These are phyloP conservation scores for Alternaria tenuissima DNA, from an alignment of 2,329 filamentous ascomycete genomes.

Conservation along the genomic window DNA sequence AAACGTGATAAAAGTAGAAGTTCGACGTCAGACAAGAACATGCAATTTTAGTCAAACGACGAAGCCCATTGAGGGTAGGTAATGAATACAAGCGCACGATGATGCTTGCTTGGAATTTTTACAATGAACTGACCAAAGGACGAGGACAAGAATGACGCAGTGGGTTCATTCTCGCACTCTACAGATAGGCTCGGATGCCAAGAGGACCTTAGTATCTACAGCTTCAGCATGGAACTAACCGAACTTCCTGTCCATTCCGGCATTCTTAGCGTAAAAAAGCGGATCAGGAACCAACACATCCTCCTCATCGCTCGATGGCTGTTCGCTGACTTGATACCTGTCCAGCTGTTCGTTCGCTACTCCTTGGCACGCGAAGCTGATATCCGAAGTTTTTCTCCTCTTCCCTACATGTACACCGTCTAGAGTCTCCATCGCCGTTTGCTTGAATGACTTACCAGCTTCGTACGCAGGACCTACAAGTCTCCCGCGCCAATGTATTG, in stretches of 20 bases:
- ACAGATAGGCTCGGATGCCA: not conserved
- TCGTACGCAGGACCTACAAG: conserved; percentile 11
- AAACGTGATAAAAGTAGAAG: not conserved
- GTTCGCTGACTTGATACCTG: conserved; percentile 1
- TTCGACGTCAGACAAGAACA: not conserved
- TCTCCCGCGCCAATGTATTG: conserved; percentile 20
- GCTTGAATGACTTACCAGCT: conserved; percentile 6
- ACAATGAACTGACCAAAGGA: not conserved
- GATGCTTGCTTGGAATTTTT: not conserved
- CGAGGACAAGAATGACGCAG: not conserved
- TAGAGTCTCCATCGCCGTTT: conserved; percentile 4
- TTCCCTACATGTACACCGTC: conserved; percentile 7
- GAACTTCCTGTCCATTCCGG: conserved; percentile 22
- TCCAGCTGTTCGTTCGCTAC: conserved; percentile 9
- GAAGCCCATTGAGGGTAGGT: not conserved
- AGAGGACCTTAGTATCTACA: conserved; percentile 18
- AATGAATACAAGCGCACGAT: not conserved
- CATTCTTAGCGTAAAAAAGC: conserved; percentile 13
- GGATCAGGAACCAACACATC: conserved; percentile 11
- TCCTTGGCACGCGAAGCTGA: conserved; percentile 35
- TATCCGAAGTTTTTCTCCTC: conserved; percentile 25
- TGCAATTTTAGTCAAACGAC: not conserved
- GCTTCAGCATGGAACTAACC: conserved; percentile 26
- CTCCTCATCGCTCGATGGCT: not conserved
- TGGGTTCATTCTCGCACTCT: not conserved